phyloP scores from a whole-genome alignment of 1,284 basidiomycete species.

The Retiboletus flavoniger region DNA sequence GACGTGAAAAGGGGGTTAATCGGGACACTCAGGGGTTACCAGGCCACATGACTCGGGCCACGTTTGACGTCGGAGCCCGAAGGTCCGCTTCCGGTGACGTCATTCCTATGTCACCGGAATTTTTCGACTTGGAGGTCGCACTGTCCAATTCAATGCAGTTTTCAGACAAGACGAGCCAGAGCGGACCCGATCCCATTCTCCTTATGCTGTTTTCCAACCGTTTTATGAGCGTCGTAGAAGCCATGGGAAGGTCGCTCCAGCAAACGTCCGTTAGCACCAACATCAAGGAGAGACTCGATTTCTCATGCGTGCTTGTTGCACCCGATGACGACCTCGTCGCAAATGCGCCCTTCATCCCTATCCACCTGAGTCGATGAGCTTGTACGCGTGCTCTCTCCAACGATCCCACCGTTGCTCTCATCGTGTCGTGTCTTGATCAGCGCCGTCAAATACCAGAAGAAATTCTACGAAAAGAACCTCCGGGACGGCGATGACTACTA shows the following conservation, averaged over 20 bases:
- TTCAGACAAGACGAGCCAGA: constrained; percentile 18
- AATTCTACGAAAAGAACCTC: constrained; percentile 61
- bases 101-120: too few relatives aligned
- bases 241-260: constrained; percentile 87
- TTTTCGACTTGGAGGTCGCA: too few relatives aligned
- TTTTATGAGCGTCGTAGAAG: constrained; percentile 75
- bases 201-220: constrained; percentile 89
- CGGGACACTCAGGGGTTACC: too few relatives aligned
- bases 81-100: too few relatives aligned
- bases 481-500: constrained; percentile 91
- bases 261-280: constrained; percentile 93
- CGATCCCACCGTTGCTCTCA: neutral
- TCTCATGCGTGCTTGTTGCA: constrained; percentile 85
- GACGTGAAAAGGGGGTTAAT: too few relatives aligned
- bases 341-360: constrained; percentile 85
- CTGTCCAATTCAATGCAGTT: neutral
- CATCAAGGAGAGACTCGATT: constrained; percentile 87
- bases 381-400: constrained; percentile 48
- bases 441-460: constrained; percentile 89
- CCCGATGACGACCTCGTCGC: constrained; percentile 90
- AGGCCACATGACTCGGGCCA: too few relatives aligned
- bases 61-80: too few relatives aligned
- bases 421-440: constrained; percentile 37
- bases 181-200: constrained; percentile 75
- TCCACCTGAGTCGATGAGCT: constrained; percentile 84